A percentile compares a stretch with the other conserved stretches of the same genome.
Evolutionary conservation across 1,284 basidiomycete genomes (phyloP).

Genomic region (Cryptococcus floricola): DNA sequence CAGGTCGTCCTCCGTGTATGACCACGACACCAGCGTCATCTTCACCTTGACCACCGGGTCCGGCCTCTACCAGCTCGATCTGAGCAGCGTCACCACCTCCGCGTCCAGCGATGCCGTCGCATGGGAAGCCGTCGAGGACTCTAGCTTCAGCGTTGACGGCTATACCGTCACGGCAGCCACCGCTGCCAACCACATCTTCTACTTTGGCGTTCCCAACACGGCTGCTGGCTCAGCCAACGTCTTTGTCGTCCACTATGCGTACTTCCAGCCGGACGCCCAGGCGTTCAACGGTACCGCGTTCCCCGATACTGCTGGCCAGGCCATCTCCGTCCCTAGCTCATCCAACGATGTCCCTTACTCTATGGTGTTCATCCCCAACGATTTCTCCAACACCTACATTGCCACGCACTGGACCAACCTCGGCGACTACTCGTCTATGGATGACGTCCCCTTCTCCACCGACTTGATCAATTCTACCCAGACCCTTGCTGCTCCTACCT

Average conservation of each 20-base stretch:
- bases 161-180: slow-evolving; percentile 39
- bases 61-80: slow-evolving; percentile 60
- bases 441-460: slow-evolving; percentile 37
- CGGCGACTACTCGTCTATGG: slow-evolving; percentile 29
- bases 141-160: slow-evolving; percentile 53
- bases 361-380: slow-evolving; percentile 79
- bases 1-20: slow-evolving; percentile 59
- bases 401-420: slow-evolving; percentile 54
- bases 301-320: slow-evolving; percentile 70
- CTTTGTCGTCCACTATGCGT: slow-evolving; percentile 82
- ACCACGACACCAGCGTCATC: slow-evolving; percentile 84
- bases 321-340: slow-evolving; percentile 68
- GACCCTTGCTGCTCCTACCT: slow-evolving; percentile 62
- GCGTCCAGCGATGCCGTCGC: slow-evolving; percentile 58
- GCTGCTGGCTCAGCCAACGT: slow-evolving; percentile 66
- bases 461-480: slow-evolving; percentile 66
- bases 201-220: slow-evolving; percentile 66
- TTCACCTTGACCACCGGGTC: slow-evolving; percentile 47
- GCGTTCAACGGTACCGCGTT: slow-evolving; percentile 55
- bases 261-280: slow-evolving; percentile 36
- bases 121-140: slow-evolving; percentile 61
- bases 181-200: slow-evolving; percentile 53
- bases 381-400: slow-evolving; percentile 71
- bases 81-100: slow-evolving; percentile 57
- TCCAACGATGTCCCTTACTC: slow-evolving; percentile 49